These are phyloP conservation scores for Chlorophyllum brunneum DNA, from an alignment of 768 basidiomycete genomes.

Conservation along the genomic window DNA sequence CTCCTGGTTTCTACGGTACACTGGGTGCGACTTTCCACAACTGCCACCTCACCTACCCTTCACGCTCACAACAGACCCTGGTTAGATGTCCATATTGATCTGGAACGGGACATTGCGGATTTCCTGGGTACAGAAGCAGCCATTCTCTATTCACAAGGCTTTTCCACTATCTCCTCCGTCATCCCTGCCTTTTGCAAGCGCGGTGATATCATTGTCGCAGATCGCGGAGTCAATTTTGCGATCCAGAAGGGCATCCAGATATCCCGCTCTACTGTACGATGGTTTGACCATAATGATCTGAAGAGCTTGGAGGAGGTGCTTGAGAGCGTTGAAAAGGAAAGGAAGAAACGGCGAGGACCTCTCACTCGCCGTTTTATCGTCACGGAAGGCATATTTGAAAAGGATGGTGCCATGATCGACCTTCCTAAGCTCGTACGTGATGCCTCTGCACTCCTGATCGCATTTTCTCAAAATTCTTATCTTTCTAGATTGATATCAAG, in stretches of 20 bases:
- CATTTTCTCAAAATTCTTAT: neutral
- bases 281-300: slow-evolving; percentile 96
- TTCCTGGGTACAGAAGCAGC: slow-evolving; percentile 87
- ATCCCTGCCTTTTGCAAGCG: slow-evolving; percentile 98
- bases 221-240: slow-evolving; percentile 92
- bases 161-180: slow-evolving; percentile 87
- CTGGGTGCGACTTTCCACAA: slow-evolving; percentile 54
- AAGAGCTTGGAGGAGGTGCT: slow-evolving; percentile 88
- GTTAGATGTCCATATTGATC: slow-evolving; percentile 84
- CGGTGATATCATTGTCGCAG: slow-evolving; percentile 97
- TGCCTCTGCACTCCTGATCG: neutral
- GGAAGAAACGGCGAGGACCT: slow-evolving; percentile 75
- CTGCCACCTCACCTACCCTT: neutral
- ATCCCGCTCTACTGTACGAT: slow-evolving; percentile 84
- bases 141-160: slow-evolving; percentile 93
- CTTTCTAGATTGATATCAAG: slow-evolving; percentile 83
- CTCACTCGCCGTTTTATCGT: slow-evolving; percentile 92
- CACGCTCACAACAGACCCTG: neutral
- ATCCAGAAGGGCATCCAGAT: slow-evolving; percentile 97
- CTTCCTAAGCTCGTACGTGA: slow-evolving; percentile 81
- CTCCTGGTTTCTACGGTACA: slow-evolving; percentile 96
- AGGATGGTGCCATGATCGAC: slow-evolving; percentile 89
- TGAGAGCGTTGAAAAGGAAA: slow-evolving; percentile 79
- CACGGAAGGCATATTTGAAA: slow-evolving; percentile 96
- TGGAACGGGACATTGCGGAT: slow-evolving; percentile 86